A percentile compares a stretch with the other conserved stretches of the same genome.
Conservation (phyloP, 371 early-diverging fungal species). For the Mortierella polycephala region DNA sequence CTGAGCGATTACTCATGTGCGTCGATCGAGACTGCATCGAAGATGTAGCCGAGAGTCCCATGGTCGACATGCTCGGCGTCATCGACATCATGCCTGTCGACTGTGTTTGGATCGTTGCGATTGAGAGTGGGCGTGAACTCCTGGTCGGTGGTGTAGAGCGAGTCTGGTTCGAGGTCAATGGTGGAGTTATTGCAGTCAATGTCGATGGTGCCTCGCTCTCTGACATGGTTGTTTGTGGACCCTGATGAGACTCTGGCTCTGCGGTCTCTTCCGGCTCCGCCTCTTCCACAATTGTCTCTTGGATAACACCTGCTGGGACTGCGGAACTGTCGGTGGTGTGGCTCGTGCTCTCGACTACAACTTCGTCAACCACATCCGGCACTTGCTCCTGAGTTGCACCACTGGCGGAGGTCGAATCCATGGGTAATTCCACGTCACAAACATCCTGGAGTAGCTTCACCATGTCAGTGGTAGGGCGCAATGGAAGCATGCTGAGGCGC, state of each 20-base stretch:
- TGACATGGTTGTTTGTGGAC: constrained; percentile 2
- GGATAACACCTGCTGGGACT: constrained; percentile 6
- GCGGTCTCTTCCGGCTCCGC: constrained; percentile 10
- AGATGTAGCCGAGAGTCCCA: constrained; percentile 39
- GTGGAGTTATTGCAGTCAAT: not conserved
- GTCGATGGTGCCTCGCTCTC: constrained; percentile 5
- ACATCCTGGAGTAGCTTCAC: constrained; percentile 20
- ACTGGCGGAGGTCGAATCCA: not conserved
- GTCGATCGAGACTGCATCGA: constrained; percentile 27
- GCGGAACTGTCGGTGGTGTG: not conserved
- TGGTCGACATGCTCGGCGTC: constrained; percentile 48
- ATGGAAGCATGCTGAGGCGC: constrained; percentile 25
- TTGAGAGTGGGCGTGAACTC: constrained; percentile 28
- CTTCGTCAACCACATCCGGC: constrained; percentile 17
- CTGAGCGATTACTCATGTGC: not conserved
- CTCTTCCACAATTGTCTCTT: constrained; percentile 28
- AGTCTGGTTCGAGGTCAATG: not conserved
- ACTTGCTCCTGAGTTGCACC: constrained; percentile 5
- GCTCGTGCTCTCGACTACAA: constrained; percentile 9
- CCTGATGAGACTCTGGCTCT: not conserved
- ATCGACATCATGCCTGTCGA: constrained; percentile 47
- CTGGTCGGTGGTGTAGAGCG: not conserved
- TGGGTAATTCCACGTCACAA: constrained; percentile 27
- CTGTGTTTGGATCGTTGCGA: constrained; percentile 32
- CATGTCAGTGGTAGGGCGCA: constrained; percentile 35